phyloP scores from a whole-genome alignment of 495 filamentous ascomycete genomes.

The Hypoxylon lenormandii region DNA sequence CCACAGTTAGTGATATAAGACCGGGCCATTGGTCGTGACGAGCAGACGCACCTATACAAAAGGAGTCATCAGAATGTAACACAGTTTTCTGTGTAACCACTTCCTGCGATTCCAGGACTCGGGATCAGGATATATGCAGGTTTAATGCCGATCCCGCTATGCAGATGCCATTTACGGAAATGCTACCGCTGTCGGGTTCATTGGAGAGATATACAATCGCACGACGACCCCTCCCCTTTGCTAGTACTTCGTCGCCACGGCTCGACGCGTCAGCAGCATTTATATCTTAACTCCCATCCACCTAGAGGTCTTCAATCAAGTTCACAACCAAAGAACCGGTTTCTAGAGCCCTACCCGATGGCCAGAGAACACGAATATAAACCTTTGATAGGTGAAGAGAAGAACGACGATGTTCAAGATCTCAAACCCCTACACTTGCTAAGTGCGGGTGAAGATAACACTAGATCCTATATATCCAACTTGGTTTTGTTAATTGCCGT shows the following conservation, averaged over 20 bases:
- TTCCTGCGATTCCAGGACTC: background rate
- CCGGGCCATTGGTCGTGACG: background rate
- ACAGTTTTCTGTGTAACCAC: constrained; percentile 1
- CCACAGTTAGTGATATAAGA: background rate
- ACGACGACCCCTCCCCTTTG: background rate
- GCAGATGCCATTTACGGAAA: background rate
- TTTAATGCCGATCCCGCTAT: constrained; percentile 1
- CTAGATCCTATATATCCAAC: background rate
- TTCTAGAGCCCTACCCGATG: background rate
- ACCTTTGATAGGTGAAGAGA: constrained; percentile 2
- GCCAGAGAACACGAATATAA: constrained; percentile 8
- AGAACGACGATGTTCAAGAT: background rate
- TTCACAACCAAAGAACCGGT: background rate
- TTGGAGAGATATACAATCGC: background rate
- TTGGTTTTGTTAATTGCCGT: background rate
- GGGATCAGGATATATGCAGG: background rate
- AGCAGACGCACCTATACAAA: constrained; percentile 2
- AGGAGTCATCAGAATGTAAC: background rate
- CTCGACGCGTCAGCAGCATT: background rate
- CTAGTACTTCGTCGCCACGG: background rate
- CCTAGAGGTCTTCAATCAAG: background rate
- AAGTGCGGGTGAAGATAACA: background rate
- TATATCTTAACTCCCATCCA: background rate
- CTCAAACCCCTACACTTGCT: background rate
- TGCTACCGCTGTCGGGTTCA: background rate